phyloP scores from a whole-genome alignment of 1,284 basidiomycete genomes.

The Trichosporon faecale region DNA sequence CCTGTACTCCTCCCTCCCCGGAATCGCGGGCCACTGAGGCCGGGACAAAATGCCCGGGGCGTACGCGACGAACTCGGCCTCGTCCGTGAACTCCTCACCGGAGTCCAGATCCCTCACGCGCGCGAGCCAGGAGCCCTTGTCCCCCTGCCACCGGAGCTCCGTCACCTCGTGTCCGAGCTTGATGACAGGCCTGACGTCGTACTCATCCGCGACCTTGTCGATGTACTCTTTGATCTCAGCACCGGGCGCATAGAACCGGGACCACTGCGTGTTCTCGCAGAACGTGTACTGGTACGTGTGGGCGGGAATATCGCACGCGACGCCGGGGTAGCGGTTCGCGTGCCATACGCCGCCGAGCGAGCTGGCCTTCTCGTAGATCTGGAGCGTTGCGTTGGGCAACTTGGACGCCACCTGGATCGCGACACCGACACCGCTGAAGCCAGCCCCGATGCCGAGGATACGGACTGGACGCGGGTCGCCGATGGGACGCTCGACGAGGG shows the following conservation, averaged over 20 bases:
- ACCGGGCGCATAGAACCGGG: constrained; percentile 33
- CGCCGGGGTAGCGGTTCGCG: constrained; percentile 37
- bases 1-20: constrained; percentile 31
- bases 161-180: constrained; percentile 32
- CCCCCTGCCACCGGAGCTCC: constrained; percentile 29
- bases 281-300: constrained; percentile 34
- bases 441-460: constrained; percentile 17
- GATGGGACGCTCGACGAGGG: constrained; percentile 16
- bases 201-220: constrained; percentile 26
- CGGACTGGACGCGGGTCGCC: constrained; percentile 8
- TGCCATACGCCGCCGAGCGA: constrained; percentile 29
- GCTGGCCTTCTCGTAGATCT: constrained; percentile 20
- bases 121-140: constrained; percentile 33
- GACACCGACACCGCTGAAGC: constrained; percentile 21
- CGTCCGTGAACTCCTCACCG: constrained; percentile 23
- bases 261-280: constrained; percentile 28
- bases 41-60: constrained; percentile 29
- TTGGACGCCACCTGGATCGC: constrained; percentile 17
- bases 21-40: constrained; percentile 40
- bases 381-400: constrained; percentile 14
- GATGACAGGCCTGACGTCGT: constrained; percentile 28
- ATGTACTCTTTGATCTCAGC: constrained; percentile 39
- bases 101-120: constrained; percentile 16
- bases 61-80: constrained; percentile 37
- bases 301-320: constrained; percentile 37